These are phyloP conservation scores for Spathaspora jeffriesii DNA, from an alignment of 1,139 yeast species.

Conservation along the genomic window DNA sequence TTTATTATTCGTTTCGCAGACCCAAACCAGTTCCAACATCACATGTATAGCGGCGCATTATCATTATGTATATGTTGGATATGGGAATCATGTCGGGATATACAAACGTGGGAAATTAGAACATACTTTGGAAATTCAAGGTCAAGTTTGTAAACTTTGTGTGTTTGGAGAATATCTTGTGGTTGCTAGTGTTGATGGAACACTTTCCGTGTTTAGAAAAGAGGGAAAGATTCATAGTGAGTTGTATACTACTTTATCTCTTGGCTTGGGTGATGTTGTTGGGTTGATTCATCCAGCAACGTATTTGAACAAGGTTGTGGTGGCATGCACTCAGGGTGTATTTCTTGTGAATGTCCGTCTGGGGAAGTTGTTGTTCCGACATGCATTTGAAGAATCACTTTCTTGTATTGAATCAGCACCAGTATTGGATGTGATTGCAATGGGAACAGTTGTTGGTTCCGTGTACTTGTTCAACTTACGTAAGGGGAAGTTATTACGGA, in stretches of 20 bases:
- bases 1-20: slow-evolving; percentile 81
- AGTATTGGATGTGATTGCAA: slow-evolving; percentile 77
- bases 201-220: slow-evolving; percentile 66
- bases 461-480: slow-evolving; percentile 68
- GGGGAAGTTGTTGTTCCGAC: slow-evolving; percentile 67
- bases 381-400: slow-evolving; percentile 40
- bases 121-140: slow-evolving; percentile 42
- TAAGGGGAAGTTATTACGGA: slow-evolving; percentile 58
- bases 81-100: slow-evolving; percentile 70
- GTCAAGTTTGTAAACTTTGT: slow-evolving; percentile 48
- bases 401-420: slow-evolving; percentile 82
- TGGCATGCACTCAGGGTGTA: slow-evolving; percentile 66
- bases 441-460: slow-evolving; percentile 74
- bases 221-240: slow-evolving; percentile 58
- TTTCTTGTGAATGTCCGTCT: slow-evolving; percentile 75
- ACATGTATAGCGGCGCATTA: slow-evolving; percentile 76
- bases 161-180: slow-evolving; percentile 83
- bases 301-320: slow-evolving; percentile 82
- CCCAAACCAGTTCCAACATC: slow-evolving; percentile 71
- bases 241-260: slow-evolving; percentile 67
- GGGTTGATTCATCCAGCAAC: slow-evolving; percentile 63
- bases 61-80: slow-evolving; percentile 83
- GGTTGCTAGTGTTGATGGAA: slow-evolving; percentile 53
- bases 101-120: slow-evolving; percentile 83
- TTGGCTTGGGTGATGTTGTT: no score